Evolutionary conservation across 306 rosid species (phyloP), one percentile per base, ranked within the genome.

Genomic region (Carpinus viminea): DNA sequence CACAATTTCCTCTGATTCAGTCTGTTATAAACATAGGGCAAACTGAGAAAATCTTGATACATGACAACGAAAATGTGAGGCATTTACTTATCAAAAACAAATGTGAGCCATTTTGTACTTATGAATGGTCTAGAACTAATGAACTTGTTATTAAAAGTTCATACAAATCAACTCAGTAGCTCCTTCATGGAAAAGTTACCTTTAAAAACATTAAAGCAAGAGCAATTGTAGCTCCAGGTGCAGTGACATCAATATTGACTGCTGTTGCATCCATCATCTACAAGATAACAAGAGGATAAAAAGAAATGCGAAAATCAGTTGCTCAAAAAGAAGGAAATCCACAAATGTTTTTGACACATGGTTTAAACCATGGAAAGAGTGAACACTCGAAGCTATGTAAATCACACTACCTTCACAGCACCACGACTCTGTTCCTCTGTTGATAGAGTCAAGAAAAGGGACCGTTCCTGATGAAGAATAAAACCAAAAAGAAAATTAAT

Each of bases 181-280:
- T 60, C n/a, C 75, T 74, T 82, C 57, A 73, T 9, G 10, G 56
- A 76, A 79, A 74, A 68, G 7, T 78, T 86, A 94, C 98, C 91
- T 87, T 94, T 76, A 94, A 78, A 87, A 94, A 92, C 98, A 94
- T 94, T 78, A 94, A 87, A 53, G 98, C 97, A 56, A 94, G 88
- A 76, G 98, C 97, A 71, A 94, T 85, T 65, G 87, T 91, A 38
- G 97, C 98, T 82, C 98, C 98, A 80, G 98, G 95, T 64, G 97
- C 97, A 5, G 98, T 94, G 86, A 93, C 92, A 85, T 94, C 97
- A 81, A 94, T 83, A 80, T 94, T 94, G 75, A 91, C 90, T 7
- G 88, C 84, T 76, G 93, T 85, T 65, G 97, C 98, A 83, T 94
- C 98, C 92, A 92, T 88, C 92, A 91, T 91, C 98, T 94, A 85